Evolutionary conservation across 768 basidiomycete genomes (phyloP).

Genomic region (Sporobolomyces pararoseus): DNA sequence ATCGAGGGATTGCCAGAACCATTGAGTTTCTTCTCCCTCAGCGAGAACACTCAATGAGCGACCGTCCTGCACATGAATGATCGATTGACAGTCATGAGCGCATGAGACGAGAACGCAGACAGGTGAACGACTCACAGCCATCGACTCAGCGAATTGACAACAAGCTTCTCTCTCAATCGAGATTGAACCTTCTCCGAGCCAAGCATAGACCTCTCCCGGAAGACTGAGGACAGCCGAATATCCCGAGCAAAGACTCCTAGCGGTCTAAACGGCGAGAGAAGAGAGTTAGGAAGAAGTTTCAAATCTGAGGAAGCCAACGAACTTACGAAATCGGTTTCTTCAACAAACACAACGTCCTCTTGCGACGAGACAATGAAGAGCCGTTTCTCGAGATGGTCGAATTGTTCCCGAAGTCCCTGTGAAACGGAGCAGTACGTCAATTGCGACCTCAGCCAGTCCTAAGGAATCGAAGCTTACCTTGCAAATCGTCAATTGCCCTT

Average conservation of each 20-base stretch:
- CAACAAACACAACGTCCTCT: conserved; percentile 21
- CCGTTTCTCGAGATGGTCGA: conserved; percentile 28
- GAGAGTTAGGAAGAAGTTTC: too few species aligned
- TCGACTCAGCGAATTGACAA: conserved; percentile 26
- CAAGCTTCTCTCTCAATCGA: conserved; percentile 18
- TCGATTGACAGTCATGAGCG: too few species aligned
- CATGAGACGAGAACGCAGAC: too few species aligned
- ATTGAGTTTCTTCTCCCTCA: conserved; percentile 28
- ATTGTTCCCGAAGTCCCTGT: conserved; percentile 25
- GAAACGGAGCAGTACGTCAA: neutral
- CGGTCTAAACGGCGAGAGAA: neutral
- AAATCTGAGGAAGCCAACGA: too few species aligned
- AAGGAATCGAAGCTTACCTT: conserved; percentile 12
- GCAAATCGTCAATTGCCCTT: conserved; percentile 27
- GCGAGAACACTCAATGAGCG: conserved; percentile 6
- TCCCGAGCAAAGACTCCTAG: conserved; percentile 29
- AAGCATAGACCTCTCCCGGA: conserved; percentile 34
- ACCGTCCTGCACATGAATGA: conserved; percentile 16
- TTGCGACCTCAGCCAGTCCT: neutral
- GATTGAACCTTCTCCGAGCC: conserved; percentile 29
- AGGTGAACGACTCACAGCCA: conserved; percentile 15
- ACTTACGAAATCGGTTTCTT: conserved; percentile 28
- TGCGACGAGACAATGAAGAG: conserved; percentile 8
- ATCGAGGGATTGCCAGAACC: conserved; percentile 15
- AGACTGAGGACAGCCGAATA: conserved; percentile 15